Evolutionary conservation across 139 green algal species (phyloP), one percentile per base, ranked within the genome.

Genomic region (Picochlorum sp.): DNA sequence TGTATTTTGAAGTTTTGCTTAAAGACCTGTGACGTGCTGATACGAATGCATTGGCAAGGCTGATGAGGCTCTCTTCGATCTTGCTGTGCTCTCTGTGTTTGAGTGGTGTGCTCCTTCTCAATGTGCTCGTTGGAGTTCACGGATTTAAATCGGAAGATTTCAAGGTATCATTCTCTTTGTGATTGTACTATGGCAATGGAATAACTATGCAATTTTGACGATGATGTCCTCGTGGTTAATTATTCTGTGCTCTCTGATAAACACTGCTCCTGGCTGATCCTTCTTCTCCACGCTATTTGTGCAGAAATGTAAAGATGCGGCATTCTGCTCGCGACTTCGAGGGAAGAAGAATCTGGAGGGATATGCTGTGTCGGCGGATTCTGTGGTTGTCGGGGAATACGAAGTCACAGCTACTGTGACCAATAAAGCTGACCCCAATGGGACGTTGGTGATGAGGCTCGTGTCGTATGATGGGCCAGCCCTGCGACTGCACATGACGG

Each of bases 321-420:
- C 59, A 9, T 98, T 98, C 69, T 98, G 92, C 69, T 69, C 63
- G 0, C 76, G 89, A 4, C 84, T 94, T 41, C 70, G 90, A 7
- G 73, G 80, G 12, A 65, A 36, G 24, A 67, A 57, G 44, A 72
- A 73, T 7, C 18, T 16, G 26, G 35, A 72, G 3, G 59, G 61
- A 7, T 94, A 84, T 43, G 60, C 44, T 4, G 59, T 94, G 13
- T 30, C 69, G 18, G 58, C 81, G 1, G 57, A 61, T n/a, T 77
- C 57, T 28, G 52, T 91, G n/a, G 20, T 7, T 2, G 68, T 87
- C 5, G 35, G 69, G 7, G 76, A 61, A 0, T 31, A 63, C 8
- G 50, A 24, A 24, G n/a, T 91, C 0, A 72, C 47, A 8, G 83
- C 75, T 4, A 71, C 61, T 8, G 43, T 94, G 0, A 2, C 22